Evolutionary conservation across 495 filamentous ascomycete species (phyloP), one percentile per base, ranked within the genome.

Genomic region (Darksidea phi): DNA sequence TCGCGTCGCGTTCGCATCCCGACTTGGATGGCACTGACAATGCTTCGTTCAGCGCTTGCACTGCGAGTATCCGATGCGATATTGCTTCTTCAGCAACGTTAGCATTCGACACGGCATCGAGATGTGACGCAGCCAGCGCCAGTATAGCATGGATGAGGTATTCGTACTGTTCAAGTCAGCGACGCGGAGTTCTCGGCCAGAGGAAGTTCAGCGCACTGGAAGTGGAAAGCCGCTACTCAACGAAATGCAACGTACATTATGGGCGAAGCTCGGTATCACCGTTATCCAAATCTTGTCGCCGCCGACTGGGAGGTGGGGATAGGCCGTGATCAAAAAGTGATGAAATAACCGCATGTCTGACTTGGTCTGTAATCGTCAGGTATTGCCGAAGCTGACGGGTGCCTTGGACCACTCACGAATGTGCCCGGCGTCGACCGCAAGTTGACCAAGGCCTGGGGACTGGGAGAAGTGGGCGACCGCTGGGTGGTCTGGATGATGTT

Each of bases 301-400:
- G 24, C 81, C 81, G 48, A 85, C 70, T 0, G 84, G 84, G 28
- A 86, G 79, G 70, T 84, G 78, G 5, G 84, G 84, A 57, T 82
- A 79, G 54, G 82, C 84, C 8, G 68, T 71, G 18, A 79, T 57
- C 21, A 86, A 71, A 54, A 87, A 85, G 61, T 85, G 80, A 69
- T 87, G 82, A 70, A 86, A 86, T 63, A 85, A 79, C 49, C 82
- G 41, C 63, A 66, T 66, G 37, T 66, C 63, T 71, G 36, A 25
- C 43, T 61, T 54, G 6, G 63, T 66, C 63, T 66, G 42, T 4
- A 23, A 23, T 18, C 18, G 61, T 59, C 37, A 59, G 70, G 42
- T 25, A 68, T 37, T 12, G 48, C 45, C 15, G 45, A 3, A 45
- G 41, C 11, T 37, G 10, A 15, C 17, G 12, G 2, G 37, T 34